Percentiles rank a stretch among this genome's conserved stretches.
Evolutionary conservation across 1,284 basidiomycete genomes (phyloP).

Genomic region (Pseudozyma sp.): DNA sequence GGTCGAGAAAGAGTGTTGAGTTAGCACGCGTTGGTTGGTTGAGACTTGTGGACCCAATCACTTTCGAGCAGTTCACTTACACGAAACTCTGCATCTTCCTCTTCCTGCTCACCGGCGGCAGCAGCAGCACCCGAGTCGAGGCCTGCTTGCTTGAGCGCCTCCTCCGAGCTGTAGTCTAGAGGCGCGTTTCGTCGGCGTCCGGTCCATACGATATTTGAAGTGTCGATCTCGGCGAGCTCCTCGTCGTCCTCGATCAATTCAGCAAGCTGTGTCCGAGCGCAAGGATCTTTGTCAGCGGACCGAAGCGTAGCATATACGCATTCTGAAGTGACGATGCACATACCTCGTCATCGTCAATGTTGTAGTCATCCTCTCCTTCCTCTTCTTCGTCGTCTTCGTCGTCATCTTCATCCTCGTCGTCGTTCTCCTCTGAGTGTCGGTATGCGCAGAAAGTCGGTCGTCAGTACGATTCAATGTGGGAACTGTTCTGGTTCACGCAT

Average conservation of each 20-base stretch:
- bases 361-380: conserved; percentile 39
- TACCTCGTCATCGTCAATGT: conserved; percentile 48
- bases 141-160: conserved; percentile 57
- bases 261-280: conserved; percentile 20
- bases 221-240: conserved; percentile 51
- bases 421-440: conserved; percentile 8
- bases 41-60: too few relatives aligned
- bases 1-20: not conserved
- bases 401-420: conserved; percentile 25
- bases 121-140: conserved; percentile 26
- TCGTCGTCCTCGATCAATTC: conserved; percentile 52
- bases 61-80: conserved; percentile 15
- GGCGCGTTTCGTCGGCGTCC: conserved; percentile 50
- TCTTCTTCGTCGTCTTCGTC: conserved; percentile 43
- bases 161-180: conserved; percentile 60
- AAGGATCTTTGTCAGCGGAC: conserved; percentile 3
- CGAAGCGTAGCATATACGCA: not conserved
- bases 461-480: not conserved
- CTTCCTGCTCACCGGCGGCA: conserved; percentile 37
- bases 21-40: too few relatives aligned
- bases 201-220: conserved; percentile 53
- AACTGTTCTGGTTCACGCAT: not conserved
- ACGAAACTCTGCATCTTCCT: conserved; percentile 55
- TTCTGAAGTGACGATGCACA: not conserved
- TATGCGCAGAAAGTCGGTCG: not conserved